Conservation (phyloP, 1,139 yeast genomes). For the Wickerhamomyces sp. region DNA sequence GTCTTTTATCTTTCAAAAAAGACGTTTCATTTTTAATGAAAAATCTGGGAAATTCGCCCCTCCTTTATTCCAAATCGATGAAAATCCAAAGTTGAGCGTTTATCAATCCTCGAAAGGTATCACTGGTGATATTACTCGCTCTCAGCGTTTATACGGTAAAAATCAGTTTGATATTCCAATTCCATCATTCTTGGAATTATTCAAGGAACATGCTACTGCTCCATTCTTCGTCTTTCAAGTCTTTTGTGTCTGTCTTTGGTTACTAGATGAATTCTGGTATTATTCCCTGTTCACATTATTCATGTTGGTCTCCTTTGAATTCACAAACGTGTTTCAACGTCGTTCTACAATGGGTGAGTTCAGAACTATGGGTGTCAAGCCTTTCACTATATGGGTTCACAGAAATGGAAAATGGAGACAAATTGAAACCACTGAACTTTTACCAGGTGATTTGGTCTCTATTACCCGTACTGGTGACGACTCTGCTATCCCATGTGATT, state of each 20-base stretch:
- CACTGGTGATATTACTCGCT: conserved; percentile 50
- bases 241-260: conserved; percentile 94
- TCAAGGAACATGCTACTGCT: conserved; percentile 97
- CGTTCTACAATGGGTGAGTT: conserved; percentile 91
- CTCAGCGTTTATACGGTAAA: conserved; percentile 66
- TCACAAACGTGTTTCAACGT: conserved; percentile 93
- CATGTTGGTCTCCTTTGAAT: conserved; percentile 91
- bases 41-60: conserved; percentile 61
- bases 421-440: conserved; percentile 65
- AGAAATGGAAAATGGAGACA: conserved; percentile 70
- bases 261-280: conserved; percentile 97
- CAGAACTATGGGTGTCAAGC: conserved; percentile 96
- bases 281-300: conserved; percentile 86
- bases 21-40: conserved; percentile 73
- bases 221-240: conserved; percentile 97
- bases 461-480: conserved; percentile 86
- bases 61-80: conserved; percentile 75
- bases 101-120: conserved; percentile 67
- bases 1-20: conserved; percentile 85
- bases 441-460: conserved; percentile 93
- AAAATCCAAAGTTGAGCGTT: conserved; percentile 49
- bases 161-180: conserved; percentile 92
- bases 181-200: conserved; percentile 85
- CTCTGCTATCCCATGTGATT: conserved; percentile 94
- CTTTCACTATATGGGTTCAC: conserved; percentile 70